Conservation (phyloP, 352 stramenopile genomes). For the Phytophthora fragariae region DNA sequence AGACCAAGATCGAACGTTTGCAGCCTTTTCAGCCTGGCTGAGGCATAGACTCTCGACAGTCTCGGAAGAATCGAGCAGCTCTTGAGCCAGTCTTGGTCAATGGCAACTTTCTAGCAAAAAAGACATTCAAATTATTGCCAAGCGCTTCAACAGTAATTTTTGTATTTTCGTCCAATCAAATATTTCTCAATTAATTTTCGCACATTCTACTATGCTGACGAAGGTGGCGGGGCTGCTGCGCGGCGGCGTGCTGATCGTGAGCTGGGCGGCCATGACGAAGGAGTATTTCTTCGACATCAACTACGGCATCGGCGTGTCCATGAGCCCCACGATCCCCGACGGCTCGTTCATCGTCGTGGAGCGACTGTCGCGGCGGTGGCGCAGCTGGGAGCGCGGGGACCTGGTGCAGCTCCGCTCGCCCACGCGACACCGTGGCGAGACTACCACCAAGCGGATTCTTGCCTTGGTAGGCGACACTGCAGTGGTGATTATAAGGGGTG, state of each 20-base stretch:
- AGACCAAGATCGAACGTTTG: slow-evolving; percentile 19
- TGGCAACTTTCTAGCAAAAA: not conserved
- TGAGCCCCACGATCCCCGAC: slow-evolving; percentile 82
- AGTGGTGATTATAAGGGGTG: not conserved
- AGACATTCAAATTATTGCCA: not conserved
- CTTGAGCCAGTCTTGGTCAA: not conserved
- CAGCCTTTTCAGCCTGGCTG: slow-evolving; percentile 26
- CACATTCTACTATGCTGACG: no score
- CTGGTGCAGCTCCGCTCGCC: slow-evolving; percentile 87
- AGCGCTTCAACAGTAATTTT: slow-evolving; percentile 5
- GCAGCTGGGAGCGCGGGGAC: slow-evolving; percentile 73
- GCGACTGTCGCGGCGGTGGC: slow-evolving; percentile 72
- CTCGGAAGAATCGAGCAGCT: not conserved
- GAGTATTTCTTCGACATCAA: slow-evolving; percentile 78
- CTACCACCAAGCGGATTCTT: slow-evolving; percentile 90
- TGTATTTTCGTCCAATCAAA: slow-evolving; percentile 7
- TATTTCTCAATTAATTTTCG: not conserved
- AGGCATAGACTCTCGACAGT: slow-evolving; percentile 1
- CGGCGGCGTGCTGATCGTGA: slow-evolving; percentile 63
- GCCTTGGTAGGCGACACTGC: slow-evolving; percentile 58
- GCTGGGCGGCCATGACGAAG: slow-evolving; percentile 73
- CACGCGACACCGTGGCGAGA: slow-evolving; percentile 72
- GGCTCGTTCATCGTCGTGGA: slow-evolving; percentile 89
- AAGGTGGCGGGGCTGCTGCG: slow-evolving; percentile 29
- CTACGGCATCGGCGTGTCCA: slow-evolving; percentile 87